Conservation (phyloP, 805 yeast species). For the Wickerhamiella galacta region DNA sequence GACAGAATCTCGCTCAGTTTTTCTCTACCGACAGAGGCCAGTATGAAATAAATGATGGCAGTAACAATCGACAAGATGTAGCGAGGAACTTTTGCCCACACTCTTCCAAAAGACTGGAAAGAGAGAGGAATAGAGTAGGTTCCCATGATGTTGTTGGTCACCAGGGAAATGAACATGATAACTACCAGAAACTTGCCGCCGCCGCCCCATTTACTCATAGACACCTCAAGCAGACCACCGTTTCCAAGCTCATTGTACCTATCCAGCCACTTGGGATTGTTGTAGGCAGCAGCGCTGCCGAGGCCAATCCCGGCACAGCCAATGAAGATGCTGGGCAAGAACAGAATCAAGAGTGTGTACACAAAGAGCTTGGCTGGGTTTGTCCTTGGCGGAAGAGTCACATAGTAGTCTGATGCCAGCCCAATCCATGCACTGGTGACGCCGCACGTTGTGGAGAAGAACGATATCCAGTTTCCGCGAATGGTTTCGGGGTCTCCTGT, state of each 20-base stretch:
- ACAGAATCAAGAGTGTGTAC: slow-evolving; percentile 49
- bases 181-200: slow-evolving; percentile 64
- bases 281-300: slow-evolving; percentile 42
- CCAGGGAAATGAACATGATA: slow-evolving; percentile 51
- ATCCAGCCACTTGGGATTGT: slow-evolving; percentile 37
- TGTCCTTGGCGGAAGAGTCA: slow-evolving; percentile 59
- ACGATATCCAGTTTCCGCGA: slow-evolving; percentile 54
- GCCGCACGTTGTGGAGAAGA: slow-evolving; percentile 56
- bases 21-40: slow-evolving; percentile 61
- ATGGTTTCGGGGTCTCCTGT: slow-evolving; percentile 28
- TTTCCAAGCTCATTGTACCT: slow-evolving; percentile 44
- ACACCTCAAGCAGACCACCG: slow-evolving; percentile 56
- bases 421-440: slow-evolving; percentile 84
- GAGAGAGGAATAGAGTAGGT: slow-evolving; percentile 69
- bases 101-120: slow-evolving; percentile 34
- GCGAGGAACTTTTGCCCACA: slow-evolving; percentile 52
- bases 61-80: slow-evolving; percentile 57
- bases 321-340: slow-evolving; percentile 58
- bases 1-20: slow-evolving; percentile 57
- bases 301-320: slow-evolving; percentile 54
- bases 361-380: slow-evolving; percentile 36
- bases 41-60: slow-evolving; percentile 45
- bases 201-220: slow-evolving; percentile 54
- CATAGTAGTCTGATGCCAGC: slow-evolving; percentile 69
- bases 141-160: slow-evolving; percentile 68